A percentile compares a stretch with the other conserved stretches of the same genome.
Conservation (phyloP, 257 asterid genomes). For the Leptodermis oblonga region DNA sequence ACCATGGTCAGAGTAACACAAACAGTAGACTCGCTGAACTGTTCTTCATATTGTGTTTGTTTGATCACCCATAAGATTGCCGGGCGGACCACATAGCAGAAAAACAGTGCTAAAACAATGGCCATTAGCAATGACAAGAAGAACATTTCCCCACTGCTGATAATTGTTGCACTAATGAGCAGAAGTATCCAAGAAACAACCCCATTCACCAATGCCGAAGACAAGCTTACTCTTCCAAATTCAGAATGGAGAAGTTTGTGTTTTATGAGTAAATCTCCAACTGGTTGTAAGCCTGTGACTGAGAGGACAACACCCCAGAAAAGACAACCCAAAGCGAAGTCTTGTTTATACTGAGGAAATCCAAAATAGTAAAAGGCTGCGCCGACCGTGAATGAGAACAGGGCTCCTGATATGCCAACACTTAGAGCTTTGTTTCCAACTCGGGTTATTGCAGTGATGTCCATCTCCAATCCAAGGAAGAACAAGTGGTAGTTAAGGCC, state of each 20-base stretch:
- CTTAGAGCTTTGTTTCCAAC: slow-evolving; percentile 19
- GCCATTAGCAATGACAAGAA: slow-evolving; percentile 16
- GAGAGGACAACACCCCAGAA: slow-evolving; percentile 27
- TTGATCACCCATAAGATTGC: slow-evolving; percentile 20
- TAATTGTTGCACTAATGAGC: background rate
- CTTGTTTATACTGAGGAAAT: background rate
- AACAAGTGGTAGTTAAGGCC: slow-evolving; percentile 24
- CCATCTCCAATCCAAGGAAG: slow-evolving; percentile 26
- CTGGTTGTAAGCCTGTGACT: slow-evolving; percentile 22
- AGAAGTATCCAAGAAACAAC: slow-evolving; percentile 22
- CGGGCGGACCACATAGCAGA: slow-evolving; percentile 16
- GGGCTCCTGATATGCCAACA: slow-evolving; percentile 24
- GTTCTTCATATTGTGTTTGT: slow-evolving; percentile 19
- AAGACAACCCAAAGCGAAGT: slow-evolving; percentile 14
- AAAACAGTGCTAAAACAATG: background rate
- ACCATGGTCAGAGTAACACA: slow-evolving; percentile 23
- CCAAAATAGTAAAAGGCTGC: slow-evolving; percentile 9
- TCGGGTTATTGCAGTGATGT: slow-evolving; percentile 19
- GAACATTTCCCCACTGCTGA: slow-evolving; percentile 1
- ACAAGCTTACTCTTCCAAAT: slow-evolving; percentile 21
- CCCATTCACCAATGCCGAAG: slow-evolving; percentile 24
- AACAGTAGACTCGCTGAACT: slow-evolving; percentile 18
- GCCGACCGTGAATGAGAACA: slow-evolving; percentile 19
- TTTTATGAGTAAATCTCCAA: slow-evolving; percentile 18
- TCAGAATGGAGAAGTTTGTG: slow-evolving; percentile 28